These are phyloP conservation scores for Diaporthe nobilis DNA, from an alignment of 2,329 filamentous ascomycete species.

Conservation along the genomic window DNA sequence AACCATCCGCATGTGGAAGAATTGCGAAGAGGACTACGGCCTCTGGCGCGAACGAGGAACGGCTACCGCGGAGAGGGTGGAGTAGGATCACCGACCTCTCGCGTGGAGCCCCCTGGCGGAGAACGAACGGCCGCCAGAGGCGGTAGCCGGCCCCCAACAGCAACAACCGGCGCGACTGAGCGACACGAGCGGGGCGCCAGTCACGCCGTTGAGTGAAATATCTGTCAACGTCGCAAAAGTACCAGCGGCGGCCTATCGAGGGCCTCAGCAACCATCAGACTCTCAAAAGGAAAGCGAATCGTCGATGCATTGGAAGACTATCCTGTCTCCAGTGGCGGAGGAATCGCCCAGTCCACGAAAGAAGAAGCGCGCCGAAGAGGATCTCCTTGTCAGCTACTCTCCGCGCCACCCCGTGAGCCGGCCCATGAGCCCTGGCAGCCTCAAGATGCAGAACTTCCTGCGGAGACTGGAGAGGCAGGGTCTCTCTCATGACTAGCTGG, in stretches of 20 bases:
- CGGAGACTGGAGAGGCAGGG: slow-evolving; percentile 40
- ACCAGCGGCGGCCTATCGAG: slow-evolving; percentile 24
- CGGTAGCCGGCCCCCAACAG: slow-evolving; percentile 14
- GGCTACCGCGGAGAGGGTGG: slow-evolving; percentile 43
- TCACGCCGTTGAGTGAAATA: slow-evolving; percentile 39
- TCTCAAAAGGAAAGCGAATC: slow-evolving; percentile 12
- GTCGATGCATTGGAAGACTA: slow-evolving; percentile 31
- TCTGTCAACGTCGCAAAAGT: slow-evolving; percentile 41
- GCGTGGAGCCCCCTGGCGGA: slow-evolving; percentile 38
- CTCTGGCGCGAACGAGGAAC: slow-evolving; percentile 70
- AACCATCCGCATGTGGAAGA: slow-evolving; percentile 93
- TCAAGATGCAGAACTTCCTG: slow-evolving; percentile 41
- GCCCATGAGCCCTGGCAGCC: slow-evolving; percentile 40
- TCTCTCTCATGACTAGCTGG: slow-evolving; percentile 40
- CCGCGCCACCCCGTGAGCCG: not conserved
- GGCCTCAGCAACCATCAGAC: slow-evolving; percentile 25
- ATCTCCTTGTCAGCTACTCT: slow-evolving; percentile 22
- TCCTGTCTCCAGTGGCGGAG: slow-evolving; percentile 41
- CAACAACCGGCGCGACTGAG: not conserved
- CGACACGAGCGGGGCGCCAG: not conserved
- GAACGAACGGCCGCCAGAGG: slow-evolving; percentile 35
- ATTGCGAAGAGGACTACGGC: slow-evolving; percentile 75
- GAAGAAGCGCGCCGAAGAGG: slow-evolving; percentile 20
- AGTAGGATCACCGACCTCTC: slow-evolving; percentile 41
- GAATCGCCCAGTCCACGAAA: slow-evolving; percentile 38